These are phyloP conservation scores for Glebionis coronaria DNA, from an alignment of 129 eudicot genomes.

Conservation along the genomic window DNA sequence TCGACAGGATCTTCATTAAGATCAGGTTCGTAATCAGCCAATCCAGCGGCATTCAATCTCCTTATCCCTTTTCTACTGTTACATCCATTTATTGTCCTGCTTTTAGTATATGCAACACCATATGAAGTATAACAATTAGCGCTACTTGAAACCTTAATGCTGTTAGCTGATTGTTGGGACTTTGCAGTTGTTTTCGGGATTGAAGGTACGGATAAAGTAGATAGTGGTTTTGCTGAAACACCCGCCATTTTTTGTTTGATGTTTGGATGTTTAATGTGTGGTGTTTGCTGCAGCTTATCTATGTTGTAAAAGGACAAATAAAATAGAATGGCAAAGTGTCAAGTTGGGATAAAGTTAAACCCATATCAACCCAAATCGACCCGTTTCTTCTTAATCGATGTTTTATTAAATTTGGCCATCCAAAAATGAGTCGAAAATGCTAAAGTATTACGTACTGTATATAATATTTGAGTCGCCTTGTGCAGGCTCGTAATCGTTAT, in stretches of 20 bases:
- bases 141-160: conserved; percentile 4
- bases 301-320: not conserved
- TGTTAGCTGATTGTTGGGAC: conserved; percentile 15
- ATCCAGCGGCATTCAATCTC: conserved; percentile 68
- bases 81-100: conserved; percentile 1
- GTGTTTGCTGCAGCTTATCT: conserved; percentile 4
- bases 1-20: conserved; percentile 83
- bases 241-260: conserved; percentile 25
- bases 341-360: not conserved
- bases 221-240: conserved; percentile 34
- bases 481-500: no score
- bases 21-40: conserved; percentile 81
- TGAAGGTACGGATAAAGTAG: conserved; percentile 27
- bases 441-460: no score
- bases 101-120: conserved; percentile 16
- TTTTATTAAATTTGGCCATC: no score
- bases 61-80: conserved; percentile 26
- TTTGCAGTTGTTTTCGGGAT: conserved; percentile 24
- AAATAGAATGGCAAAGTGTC: not conserved
- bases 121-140: conserved; percentile 16
- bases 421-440: no score
- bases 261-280: conserved; percentile 24
- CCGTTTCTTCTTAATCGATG: no score
- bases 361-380: no score
- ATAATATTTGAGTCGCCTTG: no score